Evolutionary conservation across 2,329 filamentous ascomycete species (phyloP), one percentile per base, ranked within the genome.

Genomic region (Colletotrichum theobromicola): DNA sequence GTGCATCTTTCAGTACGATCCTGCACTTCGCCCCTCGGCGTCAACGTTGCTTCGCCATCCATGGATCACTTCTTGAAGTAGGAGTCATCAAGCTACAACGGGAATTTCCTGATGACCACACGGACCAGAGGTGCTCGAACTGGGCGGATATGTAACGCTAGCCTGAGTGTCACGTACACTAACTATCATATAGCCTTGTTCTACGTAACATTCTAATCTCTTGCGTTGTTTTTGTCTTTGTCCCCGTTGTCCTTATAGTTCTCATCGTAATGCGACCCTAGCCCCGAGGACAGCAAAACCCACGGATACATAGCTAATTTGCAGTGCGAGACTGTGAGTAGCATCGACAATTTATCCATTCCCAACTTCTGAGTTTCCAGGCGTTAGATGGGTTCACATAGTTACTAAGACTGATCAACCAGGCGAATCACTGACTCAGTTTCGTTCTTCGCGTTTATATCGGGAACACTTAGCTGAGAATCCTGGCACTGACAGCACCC

Each of bases 1-100:
- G 18, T 57, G 16, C 28, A 57, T 70, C 1, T 72, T 76, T 2
- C 76, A 66, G 30, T 67, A 70, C 26, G 53, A 69, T 9, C 28
- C 53, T 46, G 9, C 18, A 12, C 58, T 18, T 50, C 35, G 55
- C n/a, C 30, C 32, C 15, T 28, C 21, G 4, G 21, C 8, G 0
- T 10, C 0, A 50, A 50, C 7, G n/a, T 50, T 50, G 10, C 42
- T 50, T 50, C 5, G n/a, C n/a, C 42, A 50, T 50, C n/a, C 42
- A 13, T 21, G 42, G 42, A 50, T 46, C 7, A 21, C 9, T 46
- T 3, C 42, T 46, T 46, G 42, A 21, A 12, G n/a, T n/a, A 46
- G 1, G 10, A 46, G 42, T 7, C 10, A 21, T 46, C 15, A 21
- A 46, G n/a, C 9, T 4, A 46, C 42, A 18, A 1, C 9, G 18